Percentiles rank a stretch among this genome's conserved stretches.
phyloP scores from a whole-genome alignment of 1,284 basidiomycete species.

The Pseudozyma sp. region DNA sequence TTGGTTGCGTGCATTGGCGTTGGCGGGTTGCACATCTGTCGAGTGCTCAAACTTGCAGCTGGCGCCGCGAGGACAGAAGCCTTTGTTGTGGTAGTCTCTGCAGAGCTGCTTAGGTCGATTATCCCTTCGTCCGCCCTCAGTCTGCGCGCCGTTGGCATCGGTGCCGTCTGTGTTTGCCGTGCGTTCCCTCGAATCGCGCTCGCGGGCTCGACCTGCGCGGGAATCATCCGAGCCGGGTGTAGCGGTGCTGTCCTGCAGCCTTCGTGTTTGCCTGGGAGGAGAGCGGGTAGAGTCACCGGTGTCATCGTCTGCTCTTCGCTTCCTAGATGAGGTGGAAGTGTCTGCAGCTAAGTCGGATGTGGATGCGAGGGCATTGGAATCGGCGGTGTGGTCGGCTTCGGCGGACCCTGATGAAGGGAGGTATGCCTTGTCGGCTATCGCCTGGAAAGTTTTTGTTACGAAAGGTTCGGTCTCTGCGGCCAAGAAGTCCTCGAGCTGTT shows the following conservation, averaged over 20 bases:
- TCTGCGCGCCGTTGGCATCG: slow-evolving; percentile 26
- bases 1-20: slow-evolving; percentile 22
- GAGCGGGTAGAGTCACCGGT: slow-evolving; percentile 39
- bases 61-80: slow-evolving; percentile 89
- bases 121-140: slow-evolving; percentile 23
- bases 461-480: slow-evolving; percentile 85
- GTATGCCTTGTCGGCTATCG: slow-evolving; percentile 69
- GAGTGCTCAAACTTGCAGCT: slow-evolving; percentile 88
- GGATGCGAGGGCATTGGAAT: slow-evolving; percentile 18
- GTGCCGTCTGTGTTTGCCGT: slow-evolving; percentile 10
- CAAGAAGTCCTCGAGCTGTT: slow-evolving; percentile 89
- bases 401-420: slow-evolving; percentile 22
- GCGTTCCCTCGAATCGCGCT: slow-evolving; percentile 39
- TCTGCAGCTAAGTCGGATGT: slow-evolving; percentile 14
- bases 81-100: slow-evolving; percentile 65
- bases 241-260: slow-evolving; percentile 21
- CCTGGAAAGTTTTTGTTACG: slow-evolving; percentile 84
- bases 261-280: slow-evolving; percentile 43
- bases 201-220: slow-evolving; percentile 23
- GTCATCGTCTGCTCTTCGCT: slow-evolving; percentile 55
- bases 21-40: slow-evolving; percentile 38
- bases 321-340: slow-evolving; percentile 25
- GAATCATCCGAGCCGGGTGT: slow-evolving; percentile 19
- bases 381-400: slow-evolving; percentile 11
- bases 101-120: slow-evolving; percentile 54